Evolutionary conservation across 1,284 basidiomycete species (phyloP), one percentile per base, ranked within the genome.

Genomic region (Ustilago esculenta): DNA sequence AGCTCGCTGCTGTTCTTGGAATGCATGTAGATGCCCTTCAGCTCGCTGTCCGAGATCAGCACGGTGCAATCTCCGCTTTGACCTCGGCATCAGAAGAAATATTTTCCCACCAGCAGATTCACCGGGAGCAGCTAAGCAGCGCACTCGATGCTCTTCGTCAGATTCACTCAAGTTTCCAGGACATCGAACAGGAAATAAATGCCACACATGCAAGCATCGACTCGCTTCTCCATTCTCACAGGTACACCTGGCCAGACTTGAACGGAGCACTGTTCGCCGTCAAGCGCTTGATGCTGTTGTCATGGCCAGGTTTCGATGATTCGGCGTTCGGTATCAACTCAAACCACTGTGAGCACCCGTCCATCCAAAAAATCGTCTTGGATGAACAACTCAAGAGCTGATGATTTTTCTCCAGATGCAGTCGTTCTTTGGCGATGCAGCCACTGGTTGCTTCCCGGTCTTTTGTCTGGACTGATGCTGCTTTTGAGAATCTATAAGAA

Each of bases 391-490:
- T n/a, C n/a, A n/a, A n/a, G n/a, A n/a, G n/a, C n/a, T n/a, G n/a
- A n/a, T n/a, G n/a, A n/a, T n/a, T n/a, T n/a, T n/a, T n/a, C n/a
- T n/a, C n/a, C n/a, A n/a, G n/a, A n/a, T n/a, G n/a, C n/a, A n/a
- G n/a, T n/a, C n/a, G n/a, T n/a, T n/a, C n/a, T n/a, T n/a, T n/a
- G n/a, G 53, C 29, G 41, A 41, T 46, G 42, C 33, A 23, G 46
- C 24, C 47, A 47, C 11, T 63, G 47, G 52, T 14, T 60, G 10
- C 21, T 63, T 1, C 23, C 50, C 12, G 33, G 12, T n/a, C n/a
- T 35, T n/a, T n/a, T n/a, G n/a, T n/a, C n/a, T n/a, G n/a, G n/a
- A n/a, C n/a, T n/a, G 15, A 7, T 35, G 15, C 33, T 35, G 8
- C 9, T 35, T 17, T 10, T n/a, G 5, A 35, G 33, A n/a, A 10